phyloP scores from a whole-genome alignment of 345 rosid species.

The Eucalyptus decipiens region DNA sequence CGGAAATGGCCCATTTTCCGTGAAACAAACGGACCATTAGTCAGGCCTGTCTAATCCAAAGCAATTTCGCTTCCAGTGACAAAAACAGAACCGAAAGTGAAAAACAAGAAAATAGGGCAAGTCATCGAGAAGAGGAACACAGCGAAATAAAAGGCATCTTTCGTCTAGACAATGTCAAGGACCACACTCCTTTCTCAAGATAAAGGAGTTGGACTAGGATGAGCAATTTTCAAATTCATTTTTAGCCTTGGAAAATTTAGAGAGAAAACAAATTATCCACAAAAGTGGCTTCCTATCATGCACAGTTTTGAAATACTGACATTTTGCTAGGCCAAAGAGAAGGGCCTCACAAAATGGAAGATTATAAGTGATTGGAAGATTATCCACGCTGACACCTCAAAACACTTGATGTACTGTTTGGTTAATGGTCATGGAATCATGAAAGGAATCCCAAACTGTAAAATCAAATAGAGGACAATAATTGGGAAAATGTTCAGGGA shows the following conservation, averaged over 20 bases:
- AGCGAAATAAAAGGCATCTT: no score
- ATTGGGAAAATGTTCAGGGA: no score
- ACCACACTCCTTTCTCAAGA: constrained; percentile 25
- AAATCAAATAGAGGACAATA: no score
- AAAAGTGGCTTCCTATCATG: neutral
- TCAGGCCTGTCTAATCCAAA: no score
- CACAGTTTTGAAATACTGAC: neutral
- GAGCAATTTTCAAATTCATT: neutral
- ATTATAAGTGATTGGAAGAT: neutral
- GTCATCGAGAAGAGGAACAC: no score
- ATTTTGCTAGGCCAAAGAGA: neutral
- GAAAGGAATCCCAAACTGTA: neutral
- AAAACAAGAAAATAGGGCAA: no score
- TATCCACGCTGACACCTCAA: neutral
- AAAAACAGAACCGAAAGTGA: no score
- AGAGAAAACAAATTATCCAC: neutral
- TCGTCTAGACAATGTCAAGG: neutral
- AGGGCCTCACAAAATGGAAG: no score
- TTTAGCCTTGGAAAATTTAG: neutral
- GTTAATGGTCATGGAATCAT: neutral
- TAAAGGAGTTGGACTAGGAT: neutral
- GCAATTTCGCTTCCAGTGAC: no score
- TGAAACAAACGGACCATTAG: no score
- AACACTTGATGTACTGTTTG: neutral
- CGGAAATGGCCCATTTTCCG: no score